Evolutionary conservation across 495 filamentous ascomycete genomes (phyloP).

Genomic region (Wilcoxina mikolae): DNA sequence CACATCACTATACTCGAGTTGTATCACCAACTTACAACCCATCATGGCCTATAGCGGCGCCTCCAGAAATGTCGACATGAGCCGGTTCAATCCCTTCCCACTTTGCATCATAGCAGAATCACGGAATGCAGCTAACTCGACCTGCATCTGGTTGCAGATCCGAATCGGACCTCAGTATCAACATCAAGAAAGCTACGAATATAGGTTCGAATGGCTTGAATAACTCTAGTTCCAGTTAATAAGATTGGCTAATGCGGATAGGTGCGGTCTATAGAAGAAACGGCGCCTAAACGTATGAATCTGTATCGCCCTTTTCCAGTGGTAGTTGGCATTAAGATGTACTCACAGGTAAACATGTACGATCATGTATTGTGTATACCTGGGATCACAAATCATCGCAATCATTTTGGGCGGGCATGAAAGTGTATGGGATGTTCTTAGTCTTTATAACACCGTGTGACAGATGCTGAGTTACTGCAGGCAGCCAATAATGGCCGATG

Average conservation of each 20-base stretch:
- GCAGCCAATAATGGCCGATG: slow-evolving; percentile 89
- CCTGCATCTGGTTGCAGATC: slow-evolving; percentile 41
- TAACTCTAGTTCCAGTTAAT: neutral
- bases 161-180: slow-evolving; percentile 83
- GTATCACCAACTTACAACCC: too few relatives aligned
- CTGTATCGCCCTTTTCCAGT: neutral
- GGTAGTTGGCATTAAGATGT: neutral
- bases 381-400: slow-evolving; percentile 97
- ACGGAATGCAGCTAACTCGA: slow-evolving; percentile 15
- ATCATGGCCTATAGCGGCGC: slow-evolving; percentile 28
- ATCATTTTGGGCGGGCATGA: slow-evolving; percentile 96
- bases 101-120: neutral
- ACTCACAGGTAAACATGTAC: slow-evolving; percentile 73
- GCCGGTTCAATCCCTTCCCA: slow-evolving; percentile 32
- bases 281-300: slow-evolving; percentile 73
- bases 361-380: slow-evolving; percentile 94
- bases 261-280: slow-evolving; percentile 49
- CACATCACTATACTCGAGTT: too few relatives aligned
- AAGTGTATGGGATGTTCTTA: slow-evolving; percentile 53
- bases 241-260: neutral
- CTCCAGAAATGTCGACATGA: slow-evolving; percentile 44
- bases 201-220: slow-evolving; percentile 39
- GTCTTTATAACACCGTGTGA: slow-evolving; percentile 1
- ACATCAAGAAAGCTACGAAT: slow-evolving; percentile 93
- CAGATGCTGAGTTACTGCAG: slow-evolving; percentile 32